Evolutionary conservation across 2,329 filamentous ascomycete species (phyloP).

Genomic region (Tolypocladium paradoxum): DNA sequence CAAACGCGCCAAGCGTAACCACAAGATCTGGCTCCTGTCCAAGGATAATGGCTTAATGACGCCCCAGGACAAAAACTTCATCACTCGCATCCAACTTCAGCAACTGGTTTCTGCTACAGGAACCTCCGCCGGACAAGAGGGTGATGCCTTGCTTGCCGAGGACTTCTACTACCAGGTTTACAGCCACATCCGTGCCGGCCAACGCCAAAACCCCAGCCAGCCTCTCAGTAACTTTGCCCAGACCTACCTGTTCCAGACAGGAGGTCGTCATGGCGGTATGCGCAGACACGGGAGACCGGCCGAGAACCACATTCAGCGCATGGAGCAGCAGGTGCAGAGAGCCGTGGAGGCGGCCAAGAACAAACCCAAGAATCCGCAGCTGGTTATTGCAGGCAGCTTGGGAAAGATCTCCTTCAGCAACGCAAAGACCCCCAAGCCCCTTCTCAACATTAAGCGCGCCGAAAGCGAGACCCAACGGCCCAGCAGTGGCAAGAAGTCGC

Average conservation of each 20-base stretch:
- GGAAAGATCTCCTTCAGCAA: constrained; percentile 99
- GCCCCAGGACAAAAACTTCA: constrained; percentile 98
- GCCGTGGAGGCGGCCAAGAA: constrained; percentile 96
- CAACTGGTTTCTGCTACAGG: constrained; percentile 90
- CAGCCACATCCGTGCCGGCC: constrained; percentile 82
- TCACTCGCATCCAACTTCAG: constrained; percentile 93
- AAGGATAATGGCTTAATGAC: constrained; percentile 98
- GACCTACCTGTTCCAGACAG: constrained; percentile 93
- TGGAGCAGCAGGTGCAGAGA: constrained; percentile 97
- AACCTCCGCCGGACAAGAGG: constrained; percentile 68
- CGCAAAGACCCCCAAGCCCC: constrained; percentile 88
- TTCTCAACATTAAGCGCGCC: constrained; percentile 87
- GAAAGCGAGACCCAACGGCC: constrained; percentile 54
- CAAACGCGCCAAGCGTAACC: constrained; percentile 90
- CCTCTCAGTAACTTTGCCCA: constrained; percentile 94
- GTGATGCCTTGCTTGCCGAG: constrained; percentile 72
- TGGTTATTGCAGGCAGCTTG: constrained; percentile 90
- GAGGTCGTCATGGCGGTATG: constrained; percentile 64
- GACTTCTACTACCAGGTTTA: constrained; percentile 99
- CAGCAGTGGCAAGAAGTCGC: constrained; percentile 32
- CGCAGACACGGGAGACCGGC: constrained; percentile 70
- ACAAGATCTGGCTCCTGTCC: constrained; percentile 90
- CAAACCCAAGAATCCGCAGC: constrained; percentile 93
- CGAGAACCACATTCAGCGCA: constrained; percentile 95
- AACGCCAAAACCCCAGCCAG: constrained; percentile 83